Conservation (phyloP, 306 rosid species). For the Glycine tomentella region DNA sequence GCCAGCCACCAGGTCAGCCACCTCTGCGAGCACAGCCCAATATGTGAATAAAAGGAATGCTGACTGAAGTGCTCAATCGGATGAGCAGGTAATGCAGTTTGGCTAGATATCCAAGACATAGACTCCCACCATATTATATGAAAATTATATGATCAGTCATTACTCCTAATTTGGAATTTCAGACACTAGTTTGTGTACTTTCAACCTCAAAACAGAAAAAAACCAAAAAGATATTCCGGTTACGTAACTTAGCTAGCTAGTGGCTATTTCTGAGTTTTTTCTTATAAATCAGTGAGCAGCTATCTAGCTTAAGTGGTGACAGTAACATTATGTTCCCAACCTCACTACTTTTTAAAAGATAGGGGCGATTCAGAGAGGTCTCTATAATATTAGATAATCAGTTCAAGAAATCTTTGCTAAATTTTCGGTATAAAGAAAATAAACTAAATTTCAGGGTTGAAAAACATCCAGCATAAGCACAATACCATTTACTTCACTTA, state of each 20-base stretch:
- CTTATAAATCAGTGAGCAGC: slow-evolving; percentile 1
- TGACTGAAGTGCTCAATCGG: too few relatives aligned
- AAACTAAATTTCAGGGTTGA: background rate
- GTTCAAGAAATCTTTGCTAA: background rate
- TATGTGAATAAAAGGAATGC: too few relatives aligned
- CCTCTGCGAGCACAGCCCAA: too few relatives aligned
- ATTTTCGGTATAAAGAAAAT: background rate
- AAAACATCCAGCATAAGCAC: background rate
- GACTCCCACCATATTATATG: too few relatives aligned
- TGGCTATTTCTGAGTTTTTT: background rate
- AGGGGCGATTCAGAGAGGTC: background rate
- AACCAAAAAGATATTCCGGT: background rate
- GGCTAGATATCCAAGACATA: too few relatives aligned
- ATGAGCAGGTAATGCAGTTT: too few relatives aligned
- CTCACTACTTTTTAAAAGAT: background rate
- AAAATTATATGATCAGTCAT: background rate
- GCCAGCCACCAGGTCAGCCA: too few relatives aligned
- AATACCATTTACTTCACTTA: background rate
- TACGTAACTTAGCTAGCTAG: background rate
- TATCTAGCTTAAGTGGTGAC: slow-evolving; percentile 2
- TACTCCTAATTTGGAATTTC: slow-evolving; percentile 12
- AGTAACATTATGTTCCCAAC: background rate
- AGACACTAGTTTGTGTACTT: slow-evolving; percentile 18
- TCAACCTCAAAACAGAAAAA: background rate
- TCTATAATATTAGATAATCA: slow-evolving; percentile 9